Evolutionary conservation across 192 early-diverging fungal species (phyloP).

Genomic region (Coemansia aciculifera): DNA sequence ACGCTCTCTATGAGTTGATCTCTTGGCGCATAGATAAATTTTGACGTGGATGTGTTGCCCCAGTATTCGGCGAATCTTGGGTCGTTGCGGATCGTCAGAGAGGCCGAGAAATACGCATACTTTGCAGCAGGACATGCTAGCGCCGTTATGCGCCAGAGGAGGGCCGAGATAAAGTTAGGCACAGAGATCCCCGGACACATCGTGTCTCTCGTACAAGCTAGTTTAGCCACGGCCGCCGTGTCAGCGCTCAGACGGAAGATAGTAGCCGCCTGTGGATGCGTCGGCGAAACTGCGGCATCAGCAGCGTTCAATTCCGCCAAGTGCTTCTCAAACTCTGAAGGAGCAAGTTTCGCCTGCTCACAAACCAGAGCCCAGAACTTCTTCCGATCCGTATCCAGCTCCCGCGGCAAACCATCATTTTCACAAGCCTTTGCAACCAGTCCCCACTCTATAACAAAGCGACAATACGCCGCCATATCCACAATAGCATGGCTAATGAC

Average conservation of each 20-base stretch:
- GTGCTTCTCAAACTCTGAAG: slow-evolving; percentile 9
- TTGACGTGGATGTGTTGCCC: slow-evolving; percentile 21
- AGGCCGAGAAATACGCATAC: slow-evolving; percentile 19
- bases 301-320: neutral
- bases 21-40: neutral
- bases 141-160: slow-evolving; percentile 15
- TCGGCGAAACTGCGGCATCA: neutral
- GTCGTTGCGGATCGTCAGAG: slow-evolving; percentile 18
- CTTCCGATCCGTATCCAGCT: slow-evolving; percentile 13
- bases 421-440: neutral
- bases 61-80: slow-evolving; percentile 17
- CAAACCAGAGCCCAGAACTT: slow-evolving; percentile 14
- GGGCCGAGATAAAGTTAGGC: slow-evolving; percentile 21
- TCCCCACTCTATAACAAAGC: slow-evolving; percentile 19
- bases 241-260: slow-evolving; percentile 18
- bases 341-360: neutral
- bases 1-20: neutral
- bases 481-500: slow-evolving; percentile 22
- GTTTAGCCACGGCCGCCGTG: neutral
- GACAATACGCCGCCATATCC: slow-evolving; percentile 12
- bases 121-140: neutral
- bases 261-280: neutral
- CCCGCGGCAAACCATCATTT: neutral
- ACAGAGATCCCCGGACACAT: slow-evolving; percentile 12
- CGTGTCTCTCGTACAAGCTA: neutral